phyloP scores from a whole-genome alignment of 805 yeast species.

The Kockiozyma suomiensis region DNA sequence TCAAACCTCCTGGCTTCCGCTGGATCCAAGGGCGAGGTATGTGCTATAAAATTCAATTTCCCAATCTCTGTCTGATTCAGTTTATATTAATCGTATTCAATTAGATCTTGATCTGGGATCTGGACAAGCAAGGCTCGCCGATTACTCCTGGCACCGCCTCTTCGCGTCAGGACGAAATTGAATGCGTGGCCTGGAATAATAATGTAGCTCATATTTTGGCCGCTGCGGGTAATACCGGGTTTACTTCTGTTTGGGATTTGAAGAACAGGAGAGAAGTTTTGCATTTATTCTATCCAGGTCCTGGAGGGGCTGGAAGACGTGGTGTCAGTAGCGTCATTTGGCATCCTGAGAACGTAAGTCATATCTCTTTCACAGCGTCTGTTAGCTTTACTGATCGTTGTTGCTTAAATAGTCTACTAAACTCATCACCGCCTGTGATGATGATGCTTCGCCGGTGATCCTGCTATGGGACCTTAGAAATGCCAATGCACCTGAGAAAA shows the following conservation, averaged over 20 bases:
- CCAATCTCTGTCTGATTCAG: neutral
- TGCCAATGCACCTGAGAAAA: conserved; percentile 82
- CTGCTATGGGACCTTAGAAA: conserved; percentile 94
- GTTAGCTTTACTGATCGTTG: neutral
- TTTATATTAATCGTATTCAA: neutral
- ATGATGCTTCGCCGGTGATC: conserved; percentile 77
- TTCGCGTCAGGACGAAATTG: conserved; percentile 78
- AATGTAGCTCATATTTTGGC: conserved; percentile 84
- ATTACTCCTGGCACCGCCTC: conserved; percentile 74
- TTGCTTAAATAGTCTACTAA: conserved; percentile 65
- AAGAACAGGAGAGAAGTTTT: conserved; percentile 85
- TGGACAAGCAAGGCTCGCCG: conserved; percentile 56
- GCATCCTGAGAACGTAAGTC: conserved; percentile 65
- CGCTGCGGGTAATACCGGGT: conserved; percentile 80
- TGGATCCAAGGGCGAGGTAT: conserved; percentile 75
- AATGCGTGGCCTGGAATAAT: conserved; percentile 87
- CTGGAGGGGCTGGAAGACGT: conserved; percentile 52
- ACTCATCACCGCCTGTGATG: conserved; percentile 83
- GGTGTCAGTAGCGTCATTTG: conserved; percentile 83
- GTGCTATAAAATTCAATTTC: too few species aligned
- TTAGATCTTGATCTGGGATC: conserved; percentile 81
- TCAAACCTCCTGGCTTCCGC: conserved; percentile 77
- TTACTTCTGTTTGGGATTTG: conserved; percentile 91
- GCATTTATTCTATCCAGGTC: conserved; percentile 69
- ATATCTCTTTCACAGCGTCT: too few species aligned